Evolutionary conservation across 139 green algal species (phyloP).

Genomic region (Closterium sp.): DNA sequence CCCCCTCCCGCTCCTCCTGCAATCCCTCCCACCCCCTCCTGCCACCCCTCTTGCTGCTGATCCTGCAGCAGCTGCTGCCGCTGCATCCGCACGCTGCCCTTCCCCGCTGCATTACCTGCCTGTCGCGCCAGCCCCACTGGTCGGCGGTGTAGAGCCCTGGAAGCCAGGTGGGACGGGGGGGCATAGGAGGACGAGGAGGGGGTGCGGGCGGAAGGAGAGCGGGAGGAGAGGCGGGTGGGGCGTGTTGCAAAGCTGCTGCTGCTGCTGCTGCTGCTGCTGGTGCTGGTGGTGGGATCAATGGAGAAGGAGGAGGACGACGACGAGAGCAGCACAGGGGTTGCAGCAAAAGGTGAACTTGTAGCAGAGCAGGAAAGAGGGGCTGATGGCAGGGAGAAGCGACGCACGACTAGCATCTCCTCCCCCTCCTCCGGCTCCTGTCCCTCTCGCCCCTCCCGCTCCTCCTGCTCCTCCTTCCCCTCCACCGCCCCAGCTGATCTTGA

Average conservation of each 20-base stretch:
- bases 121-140: neutral
- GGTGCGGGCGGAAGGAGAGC: neutral
- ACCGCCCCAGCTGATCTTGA: too few species aligned
- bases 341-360: neutral
- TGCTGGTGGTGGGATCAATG: neutral
- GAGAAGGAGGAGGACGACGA: neutral
- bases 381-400: neutral
- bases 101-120: neutral
- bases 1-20: neutral
- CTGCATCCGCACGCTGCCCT: neutral
- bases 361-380: neutral
- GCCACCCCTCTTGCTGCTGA: neutral
- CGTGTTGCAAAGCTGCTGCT: neutral
- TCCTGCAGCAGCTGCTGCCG: neutral
- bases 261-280: neutral
- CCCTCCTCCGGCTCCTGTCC: too few species aligned
- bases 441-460: too few species aligned
- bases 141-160: neutral
- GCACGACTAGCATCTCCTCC: neutral
- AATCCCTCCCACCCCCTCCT: neutral
- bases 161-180: neutral
- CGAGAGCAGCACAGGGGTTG: neutral
- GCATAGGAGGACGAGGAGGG: neutral
- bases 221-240: neutral
- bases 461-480: too few species aligned